Percentiles rank a stretch among this genome's conserved stretches.
phyloP scores from a whole-genome alignment of 2,329 filamentous ascomycete species.

The Apiospora hydei region DNA sequence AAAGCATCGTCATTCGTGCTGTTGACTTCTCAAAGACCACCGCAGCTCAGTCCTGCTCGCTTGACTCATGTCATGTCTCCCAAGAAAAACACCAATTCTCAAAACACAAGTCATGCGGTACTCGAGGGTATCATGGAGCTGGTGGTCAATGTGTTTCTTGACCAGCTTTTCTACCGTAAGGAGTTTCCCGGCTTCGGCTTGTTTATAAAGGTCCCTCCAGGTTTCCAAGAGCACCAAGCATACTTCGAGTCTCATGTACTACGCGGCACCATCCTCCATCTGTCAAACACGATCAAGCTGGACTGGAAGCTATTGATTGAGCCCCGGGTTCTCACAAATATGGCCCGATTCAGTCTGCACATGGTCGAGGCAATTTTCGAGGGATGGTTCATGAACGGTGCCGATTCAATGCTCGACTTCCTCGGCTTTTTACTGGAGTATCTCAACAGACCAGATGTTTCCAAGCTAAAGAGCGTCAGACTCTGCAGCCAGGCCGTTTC shows the following conservation, averaged over 20 bases:
- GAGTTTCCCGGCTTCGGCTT: slow-evolving; percentile 90
- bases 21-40: slow-evolving; percentile 73
- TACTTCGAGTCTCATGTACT: slow-evolving; percentile 94
- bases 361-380: slow-evolving; percentile 92
- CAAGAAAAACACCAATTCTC: slow-evolving; percentile 56
- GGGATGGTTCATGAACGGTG: slow-evolving; percentile 93
- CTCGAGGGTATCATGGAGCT: slow-evolving; percentile 81
- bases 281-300: slow-evolving; percentile 74
- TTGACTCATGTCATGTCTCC: slow-evolving; percentile 70
- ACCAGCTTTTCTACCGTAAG: slow-evolving; percentile 85
- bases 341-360: slow-evolving; percentile 81
- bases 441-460: slow-evolving; percentile 83
- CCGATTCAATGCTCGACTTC: slow-evolving; percentile 84
- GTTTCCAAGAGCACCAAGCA: slow-evolving; percentile 92
- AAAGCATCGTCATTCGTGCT: slow-evolving; percentile 92
- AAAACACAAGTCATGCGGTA: slow-evolving; percentile 70
- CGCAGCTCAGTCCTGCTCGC: slow-evolving; percentile 66
- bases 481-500: slow-evolving; percentile 85
- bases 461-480: slow-evolving; percentile 84
- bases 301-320: slow-evolving; percentile 79
- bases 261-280: slow-evolving; percentile 73
- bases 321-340: slow-evolving; percentile 84
- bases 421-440: slow-evolving; percentile 86
- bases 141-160: slow-evolving; percentile 80
- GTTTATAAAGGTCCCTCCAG: slow-evolving; percentile 87